Conservation (phyloP, 345 rosid species). For the Lumnitzera littorea region DNA sequence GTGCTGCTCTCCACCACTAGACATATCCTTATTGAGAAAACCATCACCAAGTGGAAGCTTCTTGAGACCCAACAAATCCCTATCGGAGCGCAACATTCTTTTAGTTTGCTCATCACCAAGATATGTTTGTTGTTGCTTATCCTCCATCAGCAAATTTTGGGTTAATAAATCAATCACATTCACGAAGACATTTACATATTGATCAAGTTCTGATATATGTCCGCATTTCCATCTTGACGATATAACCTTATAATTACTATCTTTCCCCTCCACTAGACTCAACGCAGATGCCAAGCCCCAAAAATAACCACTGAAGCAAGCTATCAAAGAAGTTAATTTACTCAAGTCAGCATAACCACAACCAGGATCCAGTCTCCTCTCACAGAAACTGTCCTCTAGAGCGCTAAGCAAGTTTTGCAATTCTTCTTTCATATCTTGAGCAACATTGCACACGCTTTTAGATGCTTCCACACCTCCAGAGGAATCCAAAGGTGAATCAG, state of each 20-base stretch:
- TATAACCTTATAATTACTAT: conserved; percentile 26
- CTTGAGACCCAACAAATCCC: conserved; percentile 9
- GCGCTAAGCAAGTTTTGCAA: conserved; percentile 32
- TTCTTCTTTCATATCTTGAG: conserved; percentile 54
- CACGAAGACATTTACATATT: conserved; percentile 27
- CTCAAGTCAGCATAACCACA: conserved; percentile 26
- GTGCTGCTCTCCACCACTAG: conserved; percentile 6
- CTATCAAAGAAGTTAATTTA: conserved; percentile 38
- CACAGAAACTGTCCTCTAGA: conserved; percentile 28
- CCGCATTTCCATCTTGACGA: conserved; percentile 27
- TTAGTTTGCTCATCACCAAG: conserved; percentile 18
- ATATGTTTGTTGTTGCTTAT: conserved; percentile 22
- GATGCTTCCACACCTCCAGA: conserved; percentile 28
- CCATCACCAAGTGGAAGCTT: conserved; percentile 8
- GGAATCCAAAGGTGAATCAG: conserved; percentile 17
- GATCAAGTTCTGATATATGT: conserved; percentile 29
- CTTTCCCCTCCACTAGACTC: conserved; percentile 27
- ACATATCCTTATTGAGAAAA: conserved; percentile 5
- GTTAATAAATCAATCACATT: conserved; percentile 34
- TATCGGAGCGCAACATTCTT: conserved; percentile 8
- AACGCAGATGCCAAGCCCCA: conserved; percentile 77
- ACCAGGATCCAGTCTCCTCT: conserved; percentile 19
- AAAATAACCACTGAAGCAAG: conserved; percentile 70
- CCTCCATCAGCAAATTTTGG: conserved; percentile 28
- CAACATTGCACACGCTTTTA: conserved; percentile 27